Evolutionary conservation across 352 stramenopile species (phyloP).

Genomic region (Elongisporangium senticosum): DNA sequence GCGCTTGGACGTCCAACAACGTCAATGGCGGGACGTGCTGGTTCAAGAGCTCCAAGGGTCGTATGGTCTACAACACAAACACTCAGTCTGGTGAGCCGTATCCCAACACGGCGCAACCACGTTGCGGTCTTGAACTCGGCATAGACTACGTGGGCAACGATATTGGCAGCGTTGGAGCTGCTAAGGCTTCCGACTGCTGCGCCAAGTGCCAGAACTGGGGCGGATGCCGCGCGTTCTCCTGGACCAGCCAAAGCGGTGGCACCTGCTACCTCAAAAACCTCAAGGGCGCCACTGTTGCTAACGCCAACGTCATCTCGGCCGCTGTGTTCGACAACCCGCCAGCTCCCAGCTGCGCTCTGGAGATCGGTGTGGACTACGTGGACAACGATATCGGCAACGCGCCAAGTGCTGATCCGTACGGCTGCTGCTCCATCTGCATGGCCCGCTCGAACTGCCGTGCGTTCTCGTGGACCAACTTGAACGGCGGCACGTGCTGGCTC

Average conservation of each 20-base stretch:
- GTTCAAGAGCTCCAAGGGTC: constrained; percentile 39
- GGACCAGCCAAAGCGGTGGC: constrained; percentile 39
- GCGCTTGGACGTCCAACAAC: constrained; percentile 11
- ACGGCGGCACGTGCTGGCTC: constrained; percentile 53
- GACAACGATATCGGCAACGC: constrained; percentile 12
- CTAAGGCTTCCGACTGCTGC: constrained; percentile 18
- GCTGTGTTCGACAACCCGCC: constrained; percentile 14
- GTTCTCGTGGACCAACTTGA: constrained; percentile 39
- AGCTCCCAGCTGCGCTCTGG: constrained; percentile 19
- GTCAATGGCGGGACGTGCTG: constrained; percentile 33
- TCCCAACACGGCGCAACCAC: constrained; percentile 8
- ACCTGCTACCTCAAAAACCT: constrained; percentile 47
- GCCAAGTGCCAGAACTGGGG: constrained; percentile 17
- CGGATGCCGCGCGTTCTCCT: constrained; percentile 41
- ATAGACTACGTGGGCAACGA: constrained; percentile 19
- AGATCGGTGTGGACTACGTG: constrained; percentile 20
- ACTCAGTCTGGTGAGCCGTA: constrained; percentile 11
- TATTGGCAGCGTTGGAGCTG: constrained; percentile 10
- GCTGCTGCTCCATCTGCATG: constrained; percentile 28
- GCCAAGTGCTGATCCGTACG: constrained; percentile 12
- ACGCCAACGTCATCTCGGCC: constrained; percentile 13
- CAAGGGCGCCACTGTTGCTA: constrained; percentile 12
- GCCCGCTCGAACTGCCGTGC: constrained; percentile 21
- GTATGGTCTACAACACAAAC: constrained; percentile 10
- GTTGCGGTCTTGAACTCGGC: constrained; percentile 20